These are phyloP conservation scores for Fusarium liriodendri DNA, from an alignment of 2,329 filamentous ascomycete species.

Conservation along the genomic window DNA sequence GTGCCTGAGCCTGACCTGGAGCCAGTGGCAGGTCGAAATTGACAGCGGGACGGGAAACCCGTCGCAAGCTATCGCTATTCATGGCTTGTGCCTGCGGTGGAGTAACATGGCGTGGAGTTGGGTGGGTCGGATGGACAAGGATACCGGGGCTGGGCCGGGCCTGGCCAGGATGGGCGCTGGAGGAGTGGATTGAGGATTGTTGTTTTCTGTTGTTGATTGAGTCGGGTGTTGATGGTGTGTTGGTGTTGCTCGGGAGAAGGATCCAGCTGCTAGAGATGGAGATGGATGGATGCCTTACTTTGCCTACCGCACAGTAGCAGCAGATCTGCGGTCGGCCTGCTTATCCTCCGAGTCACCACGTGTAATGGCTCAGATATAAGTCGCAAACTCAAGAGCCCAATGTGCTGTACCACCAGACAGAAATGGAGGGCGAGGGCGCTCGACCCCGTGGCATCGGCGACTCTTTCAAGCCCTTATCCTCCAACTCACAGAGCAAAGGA, in stretches of 20 bases:
- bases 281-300: not conserved
- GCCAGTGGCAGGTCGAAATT: conserved; percentile 39
- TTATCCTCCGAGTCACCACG: conserved; percentile 7
- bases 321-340: not conserved
- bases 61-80: conserved; percentile 44
- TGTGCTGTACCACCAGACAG: not conserved
- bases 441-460: not conserved
- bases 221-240: not conserved
- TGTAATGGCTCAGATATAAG: conserved; percentile 9
- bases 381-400: not conserved
- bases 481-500: conserved; percentile 15
- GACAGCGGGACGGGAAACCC: conserved; percentile 38
- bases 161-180: conserved; percentile 19
- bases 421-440: not conserved
- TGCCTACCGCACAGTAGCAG: not conserved
- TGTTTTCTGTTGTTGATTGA: conserved; percentile 18
- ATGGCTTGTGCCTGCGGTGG: conserved; percentile 42
- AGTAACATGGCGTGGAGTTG: conserved; percentile 42
- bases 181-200: conserved; percentile 1
- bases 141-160: conserved; percentile 22
- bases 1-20: conserved; percentile 16
- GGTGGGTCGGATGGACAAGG: conserved; percentile 40
- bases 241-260: conserved; percentile 16
- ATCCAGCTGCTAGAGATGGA: not conserved
- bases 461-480: conserved; percentile 16